Evolutionary conservation across 495 filamentous ascomycete species (phyloP).

Genomic region (Penicillium pancosmium): DNA sequence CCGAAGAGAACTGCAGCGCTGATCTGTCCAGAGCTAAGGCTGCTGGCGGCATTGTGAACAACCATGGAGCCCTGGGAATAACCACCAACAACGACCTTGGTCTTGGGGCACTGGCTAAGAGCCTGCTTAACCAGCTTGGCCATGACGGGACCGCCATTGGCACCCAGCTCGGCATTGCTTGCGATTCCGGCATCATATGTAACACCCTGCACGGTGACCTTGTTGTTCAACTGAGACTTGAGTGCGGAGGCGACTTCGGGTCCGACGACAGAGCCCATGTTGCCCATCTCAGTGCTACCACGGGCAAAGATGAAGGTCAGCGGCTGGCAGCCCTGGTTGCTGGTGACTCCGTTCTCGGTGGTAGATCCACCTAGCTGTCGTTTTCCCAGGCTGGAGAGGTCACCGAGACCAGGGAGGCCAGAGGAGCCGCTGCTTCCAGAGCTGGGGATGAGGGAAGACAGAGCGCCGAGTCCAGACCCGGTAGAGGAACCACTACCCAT

Average conservation of each 20-base stretch:
- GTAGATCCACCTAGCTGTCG: not conserved
- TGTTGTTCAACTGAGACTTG: conserved; percentile 33
- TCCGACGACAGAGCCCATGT: conserved; percentile 60
- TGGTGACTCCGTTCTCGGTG: conserved; percentile 42
- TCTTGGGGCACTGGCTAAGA: conserved; percentile 56
- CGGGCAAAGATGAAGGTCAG: conserved; percentile 63
- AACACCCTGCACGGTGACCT: conserved; percentile 59
- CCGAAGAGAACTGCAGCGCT: conserved; percentile 57
- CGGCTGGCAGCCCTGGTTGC: conserved; percentile 42
- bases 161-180: conserved; percentile 51
- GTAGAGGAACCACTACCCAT: conserved; percentile 1
- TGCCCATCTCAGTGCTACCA: conserved; percentile 57
- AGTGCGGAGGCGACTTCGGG: conserved; percentile 57
- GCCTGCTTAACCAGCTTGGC: conserved; percentile 50
- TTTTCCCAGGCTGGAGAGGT: conserved; percentile 9
- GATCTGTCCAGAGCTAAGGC: conserved; percentile 35
- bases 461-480: conserved; percentile 11
- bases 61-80: conserved; percentile 62
- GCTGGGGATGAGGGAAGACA: conserved; percentile 11
- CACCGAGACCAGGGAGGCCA: conserved; percentile 1
- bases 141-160: conserved; percentile 48
- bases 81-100: conserved; percentile 62
- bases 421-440: conserved; percentile 2
- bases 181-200: conserved; percentile 49
- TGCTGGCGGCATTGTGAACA: conserved; percentile 51